phyloP scores from a whole-genome alignment of 148 eudicot species.

The Suaeda aralocaspica region DNA sequence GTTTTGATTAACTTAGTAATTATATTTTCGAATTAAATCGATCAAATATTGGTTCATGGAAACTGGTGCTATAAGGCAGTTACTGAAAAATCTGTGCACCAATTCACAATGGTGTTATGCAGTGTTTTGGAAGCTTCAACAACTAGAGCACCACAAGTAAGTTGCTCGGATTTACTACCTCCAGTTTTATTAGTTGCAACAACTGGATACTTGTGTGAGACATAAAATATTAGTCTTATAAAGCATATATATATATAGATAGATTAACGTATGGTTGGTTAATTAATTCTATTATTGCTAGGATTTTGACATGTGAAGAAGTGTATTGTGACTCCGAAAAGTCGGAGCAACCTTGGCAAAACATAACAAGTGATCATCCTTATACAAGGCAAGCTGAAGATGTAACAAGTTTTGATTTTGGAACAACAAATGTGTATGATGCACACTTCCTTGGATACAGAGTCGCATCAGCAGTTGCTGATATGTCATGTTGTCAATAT shows the following conservation, averaged over 20 bases:
- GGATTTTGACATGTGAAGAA: conserved; percentile 73
- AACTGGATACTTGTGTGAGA: no score
- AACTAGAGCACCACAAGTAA: conserved; percentile 43
- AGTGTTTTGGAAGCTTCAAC: conserved; percentile 74
- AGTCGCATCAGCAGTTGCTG: conserved; percentile 37
- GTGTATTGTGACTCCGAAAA: conserved; percentile 46
- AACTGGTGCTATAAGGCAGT: conserved; percentile 18
- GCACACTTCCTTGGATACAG: conserved; percentile 29
- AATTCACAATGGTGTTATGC: conserved; percentile 71
- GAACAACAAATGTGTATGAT: conserved; percentile 16
- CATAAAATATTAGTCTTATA: no score
- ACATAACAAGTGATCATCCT: conserved; percentile 23
- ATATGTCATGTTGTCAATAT: conserved; percentile 50
- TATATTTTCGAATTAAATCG: background rate
- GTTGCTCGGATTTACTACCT: no score
- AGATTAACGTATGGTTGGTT: no score
- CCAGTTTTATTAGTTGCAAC: no score
- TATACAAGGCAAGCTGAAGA: conserved; percentile 19
- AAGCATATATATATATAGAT: no score
- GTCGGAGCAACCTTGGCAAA: conserved; percentile 24
- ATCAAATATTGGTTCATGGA: background rate
- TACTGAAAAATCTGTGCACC: conserved; percentile 47
- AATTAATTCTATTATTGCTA: conserved; percentile 17
- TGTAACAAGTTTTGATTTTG: conserved; percentile 24
- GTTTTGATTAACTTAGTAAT: background rate